phyloP scores from a whole-genome alignment of 148 eudicot genomes.

The Camellia sinensis region DNA sequence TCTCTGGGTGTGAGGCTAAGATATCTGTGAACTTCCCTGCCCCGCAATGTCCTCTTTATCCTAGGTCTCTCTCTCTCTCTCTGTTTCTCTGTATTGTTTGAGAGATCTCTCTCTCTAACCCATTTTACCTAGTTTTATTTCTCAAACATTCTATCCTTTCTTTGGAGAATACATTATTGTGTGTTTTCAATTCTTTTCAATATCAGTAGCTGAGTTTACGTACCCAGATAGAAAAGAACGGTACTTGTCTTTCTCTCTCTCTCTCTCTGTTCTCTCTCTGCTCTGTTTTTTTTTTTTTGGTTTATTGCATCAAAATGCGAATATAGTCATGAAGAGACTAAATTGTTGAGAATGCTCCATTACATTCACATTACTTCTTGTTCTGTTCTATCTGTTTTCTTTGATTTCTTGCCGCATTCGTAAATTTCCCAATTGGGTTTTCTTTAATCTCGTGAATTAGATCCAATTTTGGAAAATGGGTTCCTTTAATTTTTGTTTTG shows the following conservation, averaged over 20 bases:
- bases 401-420: not conserved
- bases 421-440: not conserved
- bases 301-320: no score
- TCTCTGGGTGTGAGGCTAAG: not conserved
- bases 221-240: slow-evolving; percentile 9
- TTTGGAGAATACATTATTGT: not conserved
- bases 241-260: not conserved
- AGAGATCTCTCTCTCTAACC: not conserved
- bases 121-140: not conserved
- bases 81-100: not conserved
- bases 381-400: not conserved
- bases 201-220: not conserved
- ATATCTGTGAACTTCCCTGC: no score
- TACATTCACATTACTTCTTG: not conserved
- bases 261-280: not conserved
- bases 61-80: slow-evolving; percentile 6
- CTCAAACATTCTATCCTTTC: not conserved
- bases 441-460: not conserved
- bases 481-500: not conserved
- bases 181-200: not conserved
- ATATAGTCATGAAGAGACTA: no score
- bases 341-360: no score
- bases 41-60: no score
- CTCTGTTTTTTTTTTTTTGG: not conserved
- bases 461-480: not conserved